phyloP scores from a whole-genome alignment of 495 filamentous ascomycete genomes.

The Podospora bellae-mahoneyi region DNA sequence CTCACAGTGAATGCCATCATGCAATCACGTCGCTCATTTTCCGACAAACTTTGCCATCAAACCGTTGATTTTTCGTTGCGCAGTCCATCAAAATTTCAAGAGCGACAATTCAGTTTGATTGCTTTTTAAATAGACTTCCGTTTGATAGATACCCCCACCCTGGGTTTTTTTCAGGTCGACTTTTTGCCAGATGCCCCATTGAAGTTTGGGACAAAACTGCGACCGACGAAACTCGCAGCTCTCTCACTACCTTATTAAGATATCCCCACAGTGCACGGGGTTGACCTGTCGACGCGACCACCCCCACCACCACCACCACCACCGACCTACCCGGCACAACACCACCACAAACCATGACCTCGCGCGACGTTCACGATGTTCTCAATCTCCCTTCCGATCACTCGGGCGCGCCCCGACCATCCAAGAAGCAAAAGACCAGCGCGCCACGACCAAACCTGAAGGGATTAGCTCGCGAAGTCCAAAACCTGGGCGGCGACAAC shows the following conservation, averaged over 20 bases:
- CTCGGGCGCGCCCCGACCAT: constrained; percentile 51
- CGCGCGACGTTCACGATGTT: constrained; percentile 83
- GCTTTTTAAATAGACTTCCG: neutral
- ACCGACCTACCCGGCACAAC: neutral
- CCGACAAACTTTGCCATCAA: neutral
- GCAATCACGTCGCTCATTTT: neutral
- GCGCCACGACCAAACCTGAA: constrained; percentile 64
- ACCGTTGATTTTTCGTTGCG: neutral
- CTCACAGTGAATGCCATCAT: neutral
- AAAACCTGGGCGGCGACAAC: constrained; percentile 54
- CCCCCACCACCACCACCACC: constrained; percentile 3
- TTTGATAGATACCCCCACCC: neutral
- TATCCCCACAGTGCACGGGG: constrained; percentile 4
- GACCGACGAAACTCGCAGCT: neutral
- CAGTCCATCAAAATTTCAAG: neutral
- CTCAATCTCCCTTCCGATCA: constrained; percentile 72
- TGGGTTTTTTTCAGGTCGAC: neutral
- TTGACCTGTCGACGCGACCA: constrained; percentile 21
- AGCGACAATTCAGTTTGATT: neutral
- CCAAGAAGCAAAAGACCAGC: constrained; percentile 74
- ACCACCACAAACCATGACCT: constrained; percentile 57
- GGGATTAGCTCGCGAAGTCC: constrained; percentile 55
- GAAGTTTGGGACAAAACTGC: neutral
- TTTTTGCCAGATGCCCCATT: neutral
- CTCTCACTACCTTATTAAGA: neutral